Percentiles rank a stretch among this genome's conserved stretches.
Evolutionary conservation across 2,329 filamentous ascomycete species (phyloP).

Genomic region (Fusarium phyllophilum): DNA sequence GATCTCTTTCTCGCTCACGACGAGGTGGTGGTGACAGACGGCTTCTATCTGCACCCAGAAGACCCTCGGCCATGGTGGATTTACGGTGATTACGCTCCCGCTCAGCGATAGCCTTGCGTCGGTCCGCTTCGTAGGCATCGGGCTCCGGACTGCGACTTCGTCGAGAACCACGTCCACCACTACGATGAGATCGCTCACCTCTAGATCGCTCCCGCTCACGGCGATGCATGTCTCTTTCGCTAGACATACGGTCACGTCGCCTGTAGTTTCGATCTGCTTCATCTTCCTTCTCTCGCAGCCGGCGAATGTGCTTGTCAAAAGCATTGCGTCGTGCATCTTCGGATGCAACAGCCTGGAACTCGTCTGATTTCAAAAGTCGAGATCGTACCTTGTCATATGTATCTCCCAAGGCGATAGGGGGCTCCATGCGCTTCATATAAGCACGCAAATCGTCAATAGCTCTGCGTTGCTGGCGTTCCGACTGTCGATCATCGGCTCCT

Average conservation of each 20-base stretch:
- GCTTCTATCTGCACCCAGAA: conserved; percentile 64
- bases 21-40: conserved; percentile 52
- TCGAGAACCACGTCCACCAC: conserved; percentile 65
- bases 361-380: conserved; percentile 81
- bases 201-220: conserved; percentile 68
- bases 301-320: conserved; percentile 91
- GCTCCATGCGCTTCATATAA: conserved; percentile 89
- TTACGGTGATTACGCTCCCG: conserved; percentile 94
- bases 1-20: conserved; percentile 30
- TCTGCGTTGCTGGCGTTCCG: conserved; percentile 86
- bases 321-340: conserved; percentile 85
- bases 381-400: conserved; percentile 89
- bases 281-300: conserved; percentile 90
- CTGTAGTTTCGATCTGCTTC: conserved; percentile 75
- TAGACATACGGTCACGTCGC: conserved; percentile 66
- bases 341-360: conserved; percentile 83
- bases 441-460: conserved; percentile 86
- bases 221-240: conserved; percentile 65
- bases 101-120: conserved; percentile 91
- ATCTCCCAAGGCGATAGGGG: conserved; percentile 79
- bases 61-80: conserved; percentile 73
- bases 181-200: conserved; percentile 72
- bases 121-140: conserved; percentile 94
- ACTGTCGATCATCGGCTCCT: conserved; percentile 85
- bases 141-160: conserved; percentile 89